Conservation (phyloP, 441 rosid species). For the Erodium moschatum region DNA sequence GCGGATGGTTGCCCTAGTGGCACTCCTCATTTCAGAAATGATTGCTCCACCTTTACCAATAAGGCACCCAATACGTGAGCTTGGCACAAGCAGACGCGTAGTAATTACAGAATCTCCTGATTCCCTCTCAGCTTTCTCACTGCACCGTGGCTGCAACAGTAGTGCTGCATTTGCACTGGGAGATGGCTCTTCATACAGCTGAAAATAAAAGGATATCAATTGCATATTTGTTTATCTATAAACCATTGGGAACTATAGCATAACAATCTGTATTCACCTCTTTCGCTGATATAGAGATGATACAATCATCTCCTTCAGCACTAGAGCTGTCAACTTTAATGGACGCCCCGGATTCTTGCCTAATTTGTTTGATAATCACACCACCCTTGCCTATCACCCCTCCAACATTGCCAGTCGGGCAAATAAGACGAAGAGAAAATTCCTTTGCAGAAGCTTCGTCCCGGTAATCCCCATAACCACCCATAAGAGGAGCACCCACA, state of each 20-base stretch:
- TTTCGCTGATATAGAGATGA: conserved; percentile 64
- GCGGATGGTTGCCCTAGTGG: conserved; percentile 83
- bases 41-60: conserved; percentile 93
- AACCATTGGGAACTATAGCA: neutral
- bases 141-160: conserved; percentile 82
- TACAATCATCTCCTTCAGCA: conserved; percentile 78
- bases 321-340: conserved; percentile 77
- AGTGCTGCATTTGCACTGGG: conserved; percentile 86
- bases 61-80: conserved; percentile 89
- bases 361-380: conserved; percentile 69
- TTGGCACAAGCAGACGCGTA: conserved; percentile 85
- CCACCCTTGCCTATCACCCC: conserved; percentile 87
- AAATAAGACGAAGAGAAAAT: conserved; percentile 58
- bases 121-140: conserved; percentile 86
- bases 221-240: neutral
- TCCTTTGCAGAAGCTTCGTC: conserved; percentile 61
- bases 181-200: conserved; percentile 75
- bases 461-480: conserved; percentile 46
- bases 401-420: conserved; percentile 59
- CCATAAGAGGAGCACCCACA: conserved; percentile 31
- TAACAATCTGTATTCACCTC: conserved; percentile 41
- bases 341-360: conserved; percentile 72
- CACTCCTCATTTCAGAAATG: conserved; percentile 78
- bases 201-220: conserved; percentile 15
- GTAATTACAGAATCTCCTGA: conserved; percentile 73